Evolutionary conservation across 2,329 filamentous ascomycete genomes (phyloP).

Genomic region (Colletotrichum tamarilloi): DNA sequence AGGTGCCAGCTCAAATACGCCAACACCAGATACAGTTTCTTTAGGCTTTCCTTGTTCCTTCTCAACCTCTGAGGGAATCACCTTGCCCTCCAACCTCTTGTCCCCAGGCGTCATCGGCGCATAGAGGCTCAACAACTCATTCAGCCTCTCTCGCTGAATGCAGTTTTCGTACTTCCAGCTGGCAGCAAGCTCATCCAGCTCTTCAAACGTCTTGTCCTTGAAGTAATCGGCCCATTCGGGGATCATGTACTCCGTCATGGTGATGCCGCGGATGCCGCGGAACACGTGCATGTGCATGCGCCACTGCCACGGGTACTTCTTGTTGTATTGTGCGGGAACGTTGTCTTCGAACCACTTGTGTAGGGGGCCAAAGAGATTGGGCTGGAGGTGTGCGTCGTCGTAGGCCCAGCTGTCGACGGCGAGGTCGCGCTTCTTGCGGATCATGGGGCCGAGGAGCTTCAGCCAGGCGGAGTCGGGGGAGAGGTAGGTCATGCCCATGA

Average conservation of each 20-base stretch:
- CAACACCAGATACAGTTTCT: slow-evolving; percentile 41
- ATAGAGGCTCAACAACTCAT: slow-evolving; percentile 44
- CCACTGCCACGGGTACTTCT: slow-evolving; percentile 41
- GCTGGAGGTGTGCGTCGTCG: slow-evolving; percentile 47
- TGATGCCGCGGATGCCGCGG: slow-evolving; percentile 39
- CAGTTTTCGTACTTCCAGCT: slow-evolving; percentile 65
- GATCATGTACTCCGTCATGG: slow-evolving; percentile 54
- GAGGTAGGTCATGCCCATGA: slow-evolving; percentile 63
- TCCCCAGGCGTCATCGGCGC: slow-evolving; percentile 41
- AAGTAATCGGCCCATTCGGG: slow-evolving; percentile 61
- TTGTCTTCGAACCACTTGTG: slow-evolving; percentile 41
- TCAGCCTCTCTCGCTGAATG: slow-evolving; percentile 58
- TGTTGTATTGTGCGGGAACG: slow-evolving; percentile 36
- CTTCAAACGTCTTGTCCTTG: slow-evolving; percentile 50
- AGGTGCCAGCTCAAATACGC: slow-evolving; percentile 44
- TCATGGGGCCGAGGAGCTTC: slow-evolving; percentile 58
- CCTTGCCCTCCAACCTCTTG: slow-evolving; percentile 40
- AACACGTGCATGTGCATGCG: slow-evolving; percentile 41
- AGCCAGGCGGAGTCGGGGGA: slow-evolving; percentile 57
- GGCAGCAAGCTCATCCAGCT: slow-evolving; percentile 56
- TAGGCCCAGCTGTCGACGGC: slow-evolving; percentile 65
- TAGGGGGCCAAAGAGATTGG: slow-evolving; percentile 37
- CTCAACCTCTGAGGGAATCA: slow-evolving; percentile 38
- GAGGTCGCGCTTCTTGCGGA: slow-evolving; percentile 63
- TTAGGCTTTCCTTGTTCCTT: slow-evolving; percentile 11